Conservation (phyloP, 805 yeast genomes). For the Komagataella populi region DNA sequence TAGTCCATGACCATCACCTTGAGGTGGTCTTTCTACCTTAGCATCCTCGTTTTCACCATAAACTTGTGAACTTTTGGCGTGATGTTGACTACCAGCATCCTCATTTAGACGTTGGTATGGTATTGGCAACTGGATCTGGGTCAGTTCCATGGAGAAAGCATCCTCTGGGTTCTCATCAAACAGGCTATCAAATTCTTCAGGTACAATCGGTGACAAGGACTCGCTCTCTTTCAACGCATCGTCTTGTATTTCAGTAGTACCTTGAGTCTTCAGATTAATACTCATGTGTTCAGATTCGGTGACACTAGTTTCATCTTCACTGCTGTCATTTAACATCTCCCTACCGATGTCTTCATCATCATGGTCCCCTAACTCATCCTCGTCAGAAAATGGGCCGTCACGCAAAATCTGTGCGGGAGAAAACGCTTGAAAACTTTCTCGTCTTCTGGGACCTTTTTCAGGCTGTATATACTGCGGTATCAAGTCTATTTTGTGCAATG, state of each 20-base stretch:
- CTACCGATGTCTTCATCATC: constrained; percentile 4
- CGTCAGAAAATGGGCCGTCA: constrained; percentile 1
- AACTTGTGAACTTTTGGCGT: background rate
- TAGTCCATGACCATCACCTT: background rate
- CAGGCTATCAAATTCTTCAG: constrained; percentile 1
- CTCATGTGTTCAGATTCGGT: constrained; percentile 1
- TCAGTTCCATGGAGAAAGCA: constrained; percentile 7
- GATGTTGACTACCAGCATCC: background rate
- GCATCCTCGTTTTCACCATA: background rate
- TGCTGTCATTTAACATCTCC: constrained; percentile 1
- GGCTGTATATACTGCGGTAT: constrained; percentile 12
- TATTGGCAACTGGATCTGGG: constrained; percentile 2
- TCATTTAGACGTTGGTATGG: background rate
- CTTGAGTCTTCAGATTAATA: constrained; percentile 6
- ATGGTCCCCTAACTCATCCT: background rate
- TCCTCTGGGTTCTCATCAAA: constrained; percentile 2
- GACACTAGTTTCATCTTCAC: constrained; percentile 2
- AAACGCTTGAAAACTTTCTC: constrained; percentile 16
- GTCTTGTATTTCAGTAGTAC: constrained; percentile 5
- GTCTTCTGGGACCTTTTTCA: constrained; percentile 11
- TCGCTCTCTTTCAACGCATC: constrained; percentile 3
- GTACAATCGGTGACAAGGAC: background rate
- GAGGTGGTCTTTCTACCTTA: background rate
- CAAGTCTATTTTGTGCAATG: constrained; percentile 41
- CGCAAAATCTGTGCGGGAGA: constrained; percentile 9